Evolutionary conservation across 345 rosid species (phyloP), one percentile per base, ranked within the genome.

Genomic region (Erodium maritimum): DNA sequence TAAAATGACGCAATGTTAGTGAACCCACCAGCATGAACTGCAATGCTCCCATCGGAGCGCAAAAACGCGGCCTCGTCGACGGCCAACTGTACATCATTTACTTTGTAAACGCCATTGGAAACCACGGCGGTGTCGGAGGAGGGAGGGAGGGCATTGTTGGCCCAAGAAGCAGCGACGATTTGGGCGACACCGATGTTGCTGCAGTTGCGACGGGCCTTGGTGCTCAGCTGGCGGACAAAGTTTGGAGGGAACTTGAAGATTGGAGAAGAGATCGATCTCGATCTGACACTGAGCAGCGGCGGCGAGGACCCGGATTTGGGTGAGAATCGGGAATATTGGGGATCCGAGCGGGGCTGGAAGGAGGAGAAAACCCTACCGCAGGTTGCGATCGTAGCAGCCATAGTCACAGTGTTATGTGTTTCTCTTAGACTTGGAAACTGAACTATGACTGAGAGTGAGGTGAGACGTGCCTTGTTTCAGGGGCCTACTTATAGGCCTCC

Each of bases 101-200:
- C 73, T 63, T 64, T 69, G 55, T 67, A 21, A 56, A 71, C 82
- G 58, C 71, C 75, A 23, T 72, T 80, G 61, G 65, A 78, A 66
- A 65, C 70, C 37, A 73, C 10, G 14, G 46, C 46, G 46, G 14
- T 37, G 8, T 37, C 82, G 73, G 86, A 78, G 71, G 83, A 72
- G 67, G 17, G 80, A 54, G 53, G 68, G 10, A 12, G 46, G 14
- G 10, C 46, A 63, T 69, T 67, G 80, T 93, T 78, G 5, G 99
- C 73, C 99, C 99, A 93, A 77, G 88, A 81, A 54, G 99, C 99
- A 21, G 99, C 97, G 51, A 85, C 99, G 62, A 93, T 75, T 77
- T 93, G 99, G 19, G 99, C 99, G 54, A 93, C 99, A 50, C 99
- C 99, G 76, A 93, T 93, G 77, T 93, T 93, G 89, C 95, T 80